These are phyloP conservation scores for Acacia acuminata DNA, from an alignment of 306 rosid genomes.

Conservation along the genomic window DNA sequence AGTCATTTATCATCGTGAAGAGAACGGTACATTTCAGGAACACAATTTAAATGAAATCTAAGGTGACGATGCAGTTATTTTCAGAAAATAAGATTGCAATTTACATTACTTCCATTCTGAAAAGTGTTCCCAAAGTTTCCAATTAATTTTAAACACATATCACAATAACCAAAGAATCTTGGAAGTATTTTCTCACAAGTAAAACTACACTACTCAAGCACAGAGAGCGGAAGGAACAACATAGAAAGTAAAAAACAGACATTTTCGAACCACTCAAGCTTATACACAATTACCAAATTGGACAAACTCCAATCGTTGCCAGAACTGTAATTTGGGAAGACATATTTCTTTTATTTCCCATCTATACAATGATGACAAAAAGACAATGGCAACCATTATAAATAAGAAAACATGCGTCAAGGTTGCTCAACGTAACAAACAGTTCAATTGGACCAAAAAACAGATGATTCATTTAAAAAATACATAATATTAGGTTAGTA, in stretches of 20 bases:
- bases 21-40: background rate
- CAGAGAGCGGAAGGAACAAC: background rate
- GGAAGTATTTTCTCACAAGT: background rate
- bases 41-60: conserved; percentile 1
- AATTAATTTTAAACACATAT: background rate
- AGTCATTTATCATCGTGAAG: background rate
- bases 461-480: background rate
- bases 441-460: conserved; percentile 1
- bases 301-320: background rate
- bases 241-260: background rate
- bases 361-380: background rate
- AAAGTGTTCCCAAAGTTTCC: background rate
- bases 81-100: conserved; percentile 11
- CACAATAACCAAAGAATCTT: background rate
- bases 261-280: conserved; percentile 11
- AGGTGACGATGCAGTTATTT: background rate
- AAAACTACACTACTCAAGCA: background rate
- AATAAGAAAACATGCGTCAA: background rate
- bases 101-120: background rate
- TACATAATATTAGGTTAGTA: background rate
- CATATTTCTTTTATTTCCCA: background rate
- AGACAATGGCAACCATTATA: background rate
- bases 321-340: background rate
- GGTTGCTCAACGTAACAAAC: background rate
- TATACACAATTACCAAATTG: background rate